Evolutionary conservation across 768 basidiomycete species (phyloP), one percentile per base, ranked within the genome.

Genomic region (Dacryopinax primogenitus): DNA sequence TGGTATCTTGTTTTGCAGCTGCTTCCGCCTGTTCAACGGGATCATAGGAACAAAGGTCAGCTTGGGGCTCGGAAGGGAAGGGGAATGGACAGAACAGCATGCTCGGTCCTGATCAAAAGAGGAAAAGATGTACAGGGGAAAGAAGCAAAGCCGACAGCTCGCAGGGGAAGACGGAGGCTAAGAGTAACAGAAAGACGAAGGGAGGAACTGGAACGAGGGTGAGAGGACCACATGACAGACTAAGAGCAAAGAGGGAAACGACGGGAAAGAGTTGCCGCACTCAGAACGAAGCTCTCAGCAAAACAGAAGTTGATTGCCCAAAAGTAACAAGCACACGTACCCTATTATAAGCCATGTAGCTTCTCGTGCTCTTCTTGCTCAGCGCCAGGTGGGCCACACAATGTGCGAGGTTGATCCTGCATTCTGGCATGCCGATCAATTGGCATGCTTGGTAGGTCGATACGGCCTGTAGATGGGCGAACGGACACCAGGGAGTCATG

Each of bases 331-430:
- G n/a, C n/a, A n/a, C n/a, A 47, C 66, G 18, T 39, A 64, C 78
- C 33, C 80, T 77, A 26, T 82, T 82, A 74, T 91, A 92, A 0
- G 84, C 91, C 63, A 84, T 83, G 70, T 92, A 93, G 2, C 86
- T 75, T 23, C 90, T 82, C 0, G 88, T 90, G 33, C 85, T 87
- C 74, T 93, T 93, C 0, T 85, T 86, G 1, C 89, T 86, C 73
- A 90, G 87, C n/a, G 86, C 78, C 61, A 93, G 82, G 73, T 90
- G 89, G 30, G 84, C 80, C 16, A 91, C 83, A 33, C 86, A 78
- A 71, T 92, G 89, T 30, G 87, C 86, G 33, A 90, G 78, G 67
- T 88, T 86, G 68, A 86, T 87, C 63, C 87, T 80, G 73, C 87
- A 88, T 70, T 87, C 88, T 1, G 88, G 88, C 87, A 90, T 87